Base-by-base conservation (phyloP, 768 basidiomycete species). In the Russula lepida region DNA sequence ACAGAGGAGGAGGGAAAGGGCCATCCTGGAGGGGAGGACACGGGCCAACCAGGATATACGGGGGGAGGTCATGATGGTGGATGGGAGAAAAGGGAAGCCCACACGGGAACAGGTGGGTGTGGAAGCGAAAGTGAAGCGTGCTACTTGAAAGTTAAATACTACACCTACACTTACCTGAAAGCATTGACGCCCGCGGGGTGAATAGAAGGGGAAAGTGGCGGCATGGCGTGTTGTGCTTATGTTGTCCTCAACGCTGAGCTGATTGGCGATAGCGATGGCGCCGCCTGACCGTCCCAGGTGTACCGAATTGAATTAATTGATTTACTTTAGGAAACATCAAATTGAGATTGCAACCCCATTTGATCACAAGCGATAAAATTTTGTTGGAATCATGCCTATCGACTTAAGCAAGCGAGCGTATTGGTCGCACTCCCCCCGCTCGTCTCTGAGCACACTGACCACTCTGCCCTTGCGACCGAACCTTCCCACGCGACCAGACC, bases 401-500 rank as follows among this genome's bases (percentile, higher is more conserved):
- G 57, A 58, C 57, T 51, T 58, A 19, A 59, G 30, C 58, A 59
- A 25, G 21, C 58, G 50, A 43, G n/a, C 15, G 27, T 51, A 51
- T 51, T 41, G 46, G 25, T 12, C 25, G 71, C 71, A 75, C 48
- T 75, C 70, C 28, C 71, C 73, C 30, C 71, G 73, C 60, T 77
- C 73, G 59, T 62, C 58, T 25, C 60, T 67, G 74, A 90, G 70
- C 41, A 89, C 74, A 28, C 77, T 82, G 59, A 91, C 75, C 54
- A 89, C 86, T 71, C 81, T 85, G 17, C 88, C 88, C 23, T 71
- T 72, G 46, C 80, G 71, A 48, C 85, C 84, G 69, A 88, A 86
- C 60, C 88, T 79, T 23, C 88, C 87, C n/a, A 85, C 86, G 13
- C 89, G 82, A 15, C 89, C 89, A 6, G 85, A 83, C 44, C 84